Conservation (phyloP, 768 basidiomycete genomes). For the Naganishia kalamii region DNA sequence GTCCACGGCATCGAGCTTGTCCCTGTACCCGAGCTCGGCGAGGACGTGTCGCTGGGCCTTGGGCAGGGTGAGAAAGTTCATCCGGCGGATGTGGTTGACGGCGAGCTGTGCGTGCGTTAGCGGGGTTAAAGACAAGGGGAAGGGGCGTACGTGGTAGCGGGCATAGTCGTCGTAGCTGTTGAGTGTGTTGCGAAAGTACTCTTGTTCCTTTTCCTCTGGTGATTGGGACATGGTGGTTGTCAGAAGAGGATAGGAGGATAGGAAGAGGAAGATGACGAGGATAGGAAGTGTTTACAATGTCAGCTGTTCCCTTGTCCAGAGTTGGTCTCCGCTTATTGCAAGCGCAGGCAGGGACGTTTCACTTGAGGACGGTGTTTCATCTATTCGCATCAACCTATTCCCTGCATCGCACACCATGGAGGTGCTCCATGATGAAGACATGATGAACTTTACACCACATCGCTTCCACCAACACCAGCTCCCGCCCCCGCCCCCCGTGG, state of each 20-base stretch:
- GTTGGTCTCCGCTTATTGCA: no score
- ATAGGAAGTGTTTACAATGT: neutral
- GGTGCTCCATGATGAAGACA: neutral
- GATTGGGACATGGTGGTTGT: neutral
- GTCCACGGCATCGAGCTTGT: conserved; percentile 73
- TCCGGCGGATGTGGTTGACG: conserved; percentile 63
- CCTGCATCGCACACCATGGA: no score
- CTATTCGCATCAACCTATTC: no score
- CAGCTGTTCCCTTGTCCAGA: no score
- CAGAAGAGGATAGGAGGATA: no score
- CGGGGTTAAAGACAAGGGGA: neutral
- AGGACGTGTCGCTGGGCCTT: conserved; percentile 64
- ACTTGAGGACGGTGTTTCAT: no score
- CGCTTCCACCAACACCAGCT: neutral
- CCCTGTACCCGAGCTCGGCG: conserved; percentile 63
- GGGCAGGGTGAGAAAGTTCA: conserved; percentile 68
- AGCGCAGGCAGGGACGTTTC: no score
- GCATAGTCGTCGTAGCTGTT: conserved; percentile 69
- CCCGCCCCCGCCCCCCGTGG: no score
- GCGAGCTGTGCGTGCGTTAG: conserved; percentile 49
- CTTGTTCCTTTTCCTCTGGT: conserved; percentile 9
- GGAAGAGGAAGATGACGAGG: neutral
- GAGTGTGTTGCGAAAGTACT: conserved; percentile 43
- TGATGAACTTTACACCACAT: neutral
- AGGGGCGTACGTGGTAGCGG: conserved; percentile 60